Evolutionary conservation across 2,329 filamentous ascomycete genomes (phyloP), one percentile per base, ranked within the genome.

Genomic region (Aureobasidium pullulans): DNA sequence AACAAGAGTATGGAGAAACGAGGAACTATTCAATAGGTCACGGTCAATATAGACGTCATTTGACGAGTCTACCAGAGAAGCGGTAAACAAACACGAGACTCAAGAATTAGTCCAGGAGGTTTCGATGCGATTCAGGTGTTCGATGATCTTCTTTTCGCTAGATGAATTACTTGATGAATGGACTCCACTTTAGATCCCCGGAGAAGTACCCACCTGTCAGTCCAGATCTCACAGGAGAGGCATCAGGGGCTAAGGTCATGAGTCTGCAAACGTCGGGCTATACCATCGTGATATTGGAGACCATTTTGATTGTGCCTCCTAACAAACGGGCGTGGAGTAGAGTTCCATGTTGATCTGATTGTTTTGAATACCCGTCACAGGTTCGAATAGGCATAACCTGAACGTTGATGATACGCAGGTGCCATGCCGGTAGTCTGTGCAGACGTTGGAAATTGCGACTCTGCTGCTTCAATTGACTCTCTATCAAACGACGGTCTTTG

Each of bases 381-480:
- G 23, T 28, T 31, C 9, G 3, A 37, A 47, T 37, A 44, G 10
- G 52, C 15, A 19, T 32, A 32, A 16, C 28, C 11, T 48, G 23
- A 34, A 48, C 43, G 54, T 57, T 57, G 54, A 32, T 57, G 54
- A 48, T 48, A 40, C 54, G 54, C 43, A 48, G 43, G 34, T 48
- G 43, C 54, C 54, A 57, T 47, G 23, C 34, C 10, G 34, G 40
- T 28, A 47, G 54, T 57, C 54, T 48, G 54, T 57, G 54, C 54
- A 32, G 43, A 42, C 54, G 54, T 57, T 57, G 32, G 15, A 57
- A 40, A 57, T 57, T 57, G 54, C 54, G 43, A 57, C 54, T 57
- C 54, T 57, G 54, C 43, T 57, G 34, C 54, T 47, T 47, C 19
- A 31, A 13, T 47, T 57, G 54, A 47, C 54, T 57, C 42, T 57